Evolutionary conservation across 163 green algal species (phyloP).

Genomic region (Chloromonas sp.): DNA sequence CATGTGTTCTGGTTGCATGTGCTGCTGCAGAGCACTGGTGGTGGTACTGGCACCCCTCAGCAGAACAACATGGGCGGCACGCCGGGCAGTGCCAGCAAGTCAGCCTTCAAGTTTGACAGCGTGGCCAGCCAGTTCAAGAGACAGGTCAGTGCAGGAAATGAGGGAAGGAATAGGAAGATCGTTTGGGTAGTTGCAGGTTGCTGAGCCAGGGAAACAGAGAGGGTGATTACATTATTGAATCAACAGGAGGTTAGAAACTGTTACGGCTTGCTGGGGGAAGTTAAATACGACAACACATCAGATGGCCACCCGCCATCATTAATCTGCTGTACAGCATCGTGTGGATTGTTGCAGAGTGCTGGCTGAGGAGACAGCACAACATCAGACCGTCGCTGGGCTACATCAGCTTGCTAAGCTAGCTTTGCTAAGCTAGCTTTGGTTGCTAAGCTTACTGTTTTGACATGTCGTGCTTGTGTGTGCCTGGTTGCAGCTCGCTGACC

Average conservation of each 20-base stretch:
- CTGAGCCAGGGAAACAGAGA: no score
- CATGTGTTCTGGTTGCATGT: no score
- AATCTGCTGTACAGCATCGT: conserved; percentile 11
- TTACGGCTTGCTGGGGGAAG: conserved; percentile 97
- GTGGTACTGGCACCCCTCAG: no score
- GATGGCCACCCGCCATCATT: conserved; percentile 13
- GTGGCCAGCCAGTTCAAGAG: conserved; percentile 87
- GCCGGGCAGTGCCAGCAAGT: background rate
- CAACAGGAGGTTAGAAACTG: conserved; percentile 15
- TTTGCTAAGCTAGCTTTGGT: no score
- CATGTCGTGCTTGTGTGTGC: conserved; percentile 3
- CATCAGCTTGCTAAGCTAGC: no score
- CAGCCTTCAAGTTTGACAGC: conserved; percentile 84
- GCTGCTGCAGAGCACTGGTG: no score
- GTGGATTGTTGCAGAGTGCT: background rate
- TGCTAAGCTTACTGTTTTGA: conserved; percentile 49
- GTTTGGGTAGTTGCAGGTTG: no score
- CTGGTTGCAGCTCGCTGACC: conserved; percentile 69
- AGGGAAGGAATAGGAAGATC: conserved; percentile 55
- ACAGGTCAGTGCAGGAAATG: conserved; percentile 76
- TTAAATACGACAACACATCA: conserved; percentile 96
- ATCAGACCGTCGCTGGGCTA: no score
- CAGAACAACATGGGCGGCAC: no score
- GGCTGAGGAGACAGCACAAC: conserved; percentile 1
- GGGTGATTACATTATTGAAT: no score